Conservation (phyloP, 257 asterid species). For the Parsonsia alboflavescens region DNA sequence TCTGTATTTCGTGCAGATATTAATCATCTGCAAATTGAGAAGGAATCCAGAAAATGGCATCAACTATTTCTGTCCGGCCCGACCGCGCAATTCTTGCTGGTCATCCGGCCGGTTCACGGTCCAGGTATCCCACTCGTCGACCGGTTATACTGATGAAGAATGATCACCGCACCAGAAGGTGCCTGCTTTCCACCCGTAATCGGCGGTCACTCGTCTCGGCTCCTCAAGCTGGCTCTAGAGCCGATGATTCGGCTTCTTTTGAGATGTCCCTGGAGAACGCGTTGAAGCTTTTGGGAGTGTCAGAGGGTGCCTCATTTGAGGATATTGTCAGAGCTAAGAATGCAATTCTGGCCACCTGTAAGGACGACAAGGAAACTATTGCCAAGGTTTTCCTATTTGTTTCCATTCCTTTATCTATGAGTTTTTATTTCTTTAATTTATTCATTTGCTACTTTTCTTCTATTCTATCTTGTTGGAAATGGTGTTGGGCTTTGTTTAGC, state of each 20-base stretch:
- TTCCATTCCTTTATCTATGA: background rate
- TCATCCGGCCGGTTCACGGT: slow-evolving; percentile 34
- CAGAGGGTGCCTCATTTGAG: slow-evolving; percentile 90
- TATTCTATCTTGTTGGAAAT: background rate
- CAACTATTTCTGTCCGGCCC: slow-evolving; percentile 75
- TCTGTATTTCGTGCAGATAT: background rate
- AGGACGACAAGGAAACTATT: slow-evolving; percentile 69
- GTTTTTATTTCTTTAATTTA: background rate
- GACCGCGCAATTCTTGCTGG: slow-evolving; percentile 42
- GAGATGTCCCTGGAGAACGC: slow-evolving; percentile 99
- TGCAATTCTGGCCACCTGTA: slow-evolving; percentile 56
- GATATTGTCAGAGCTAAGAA: slow-evolving; percentile 94
- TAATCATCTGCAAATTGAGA: background rate
- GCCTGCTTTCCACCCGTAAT: slow-evolving; percentile 20
- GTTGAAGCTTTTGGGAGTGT: slow-evolving; percentile 70
- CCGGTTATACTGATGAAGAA: slow-evolving; percentile 19
- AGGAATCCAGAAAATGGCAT: slow-evolving; percentile 41
- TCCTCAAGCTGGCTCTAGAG: slow-evolving; percentile 74
- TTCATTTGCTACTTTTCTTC: background rate
- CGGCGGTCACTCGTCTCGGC: slow-evolving; percentile 50
- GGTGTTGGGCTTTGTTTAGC: background rate
- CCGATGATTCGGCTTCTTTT: slow-evolving; percentile 88
- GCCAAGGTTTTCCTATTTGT: slow-evolving; percentile 44
- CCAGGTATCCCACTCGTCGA: slow-evolving; percentile 22
- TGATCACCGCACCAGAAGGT: slow-evolving; percentile 24